These are phyloP conservation scores for Candida endomychidarum DNA, from an alignment of 805 yeast species.

Conservation along the genomic window DNA sequence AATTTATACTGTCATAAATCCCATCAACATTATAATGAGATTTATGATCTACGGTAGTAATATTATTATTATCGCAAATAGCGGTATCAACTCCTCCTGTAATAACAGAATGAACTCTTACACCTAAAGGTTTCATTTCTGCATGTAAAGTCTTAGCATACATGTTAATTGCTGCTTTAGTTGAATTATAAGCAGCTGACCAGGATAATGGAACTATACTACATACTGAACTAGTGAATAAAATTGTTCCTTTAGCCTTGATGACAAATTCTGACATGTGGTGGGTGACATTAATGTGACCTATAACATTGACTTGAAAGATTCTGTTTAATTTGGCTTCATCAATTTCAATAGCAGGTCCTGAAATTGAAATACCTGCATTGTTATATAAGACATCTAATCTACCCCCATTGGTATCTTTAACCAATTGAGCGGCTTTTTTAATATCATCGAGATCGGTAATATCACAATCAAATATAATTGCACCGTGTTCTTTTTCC, in stretches of 20 bases:
- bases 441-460: conserved; percentile 29
- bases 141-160: conserved; percentile 19
- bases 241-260: conserved; percentile 33
- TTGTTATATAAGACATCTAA: conserved; percentile 42
- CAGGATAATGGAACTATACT: conserved; percentile 33
- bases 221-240: conserved; percentile 38
- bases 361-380: conserved; percentile 33
- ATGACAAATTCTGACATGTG: conserved; percentile 31
- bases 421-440: conserved; percentile 22
- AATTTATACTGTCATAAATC: conserved; percentile 18
- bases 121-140: conserved; percentile 21
- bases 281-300: conserved; percentile 36
- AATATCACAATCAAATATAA: conserved; percentile 35
- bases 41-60: not conserved
- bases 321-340: conserved; percentile 19
- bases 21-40: conserved; percentile 15
- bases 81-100: conserved; percentile 22
- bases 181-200: conserved; percentile 31
- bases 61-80: conserved; percentile 12
- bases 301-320: conserved; percentile 41
- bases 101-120: conserved; percentile 19
- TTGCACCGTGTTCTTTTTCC: conserved; percentile 23
- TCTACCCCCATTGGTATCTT: conserved; percentile 27
- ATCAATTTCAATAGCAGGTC: conserved; percentile 33
- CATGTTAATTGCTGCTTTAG: conserved; percentile 27